Evolutionary conservation across 108 stramenopile genomes (phyloP), one percentile per base, ranked within the genome.

Genomic region (Discostella pseudostelligera): DNA sequence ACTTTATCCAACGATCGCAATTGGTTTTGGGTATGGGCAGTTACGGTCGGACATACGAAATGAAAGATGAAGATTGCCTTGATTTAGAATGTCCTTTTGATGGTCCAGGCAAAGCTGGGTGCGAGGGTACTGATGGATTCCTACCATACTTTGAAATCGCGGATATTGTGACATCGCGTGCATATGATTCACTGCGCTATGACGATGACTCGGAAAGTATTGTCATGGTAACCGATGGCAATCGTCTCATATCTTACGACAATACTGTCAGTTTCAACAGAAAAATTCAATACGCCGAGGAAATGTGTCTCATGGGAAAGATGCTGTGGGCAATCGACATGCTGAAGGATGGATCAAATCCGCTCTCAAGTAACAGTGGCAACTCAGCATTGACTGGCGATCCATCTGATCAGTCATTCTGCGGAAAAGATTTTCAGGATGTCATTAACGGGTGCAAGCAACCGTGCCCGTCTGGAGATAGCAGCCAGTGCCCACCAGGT

Each of bases 281-380:
- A 57, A 79, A 79, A 39, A 64, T 45, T 50, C 65, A 74, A 6
- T 79, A 79, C 44, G 67, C 78, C 28, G 28, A 69, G 16, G 69
- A 74, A 8, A 62, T 64, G 36, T 79, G 78, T 37, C 57, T 79
- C 32, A 21, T n/a, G 20, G 78, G 78, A 44, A 36, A 59, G 36
- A 79, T 79, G 78, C 61, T 74, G 39, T 79, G 78, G 78, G 72
- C 78, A 0, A 65, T 74, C 29, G 78, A 79, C 57, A 79, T 79
- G 78, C 56, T 76, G 10, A 76, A 76, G 51, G 56, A 76, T 50
- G 67, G 60, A 19, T 64, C 68, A 11, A 76, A 76, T 32, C 75
- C 75, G 50, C 67, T 69, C 57, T 76, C 75, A 26, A 76, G 75
- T 36, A 76, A 69, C 43, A 76, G 62, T 26, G 75, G 75, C 14